These are phyloP conservation scores for Plasmodium knowlesi DNA, from an alignment of 169 alveolate genomes.

Conservation along the genomic window DNA sequence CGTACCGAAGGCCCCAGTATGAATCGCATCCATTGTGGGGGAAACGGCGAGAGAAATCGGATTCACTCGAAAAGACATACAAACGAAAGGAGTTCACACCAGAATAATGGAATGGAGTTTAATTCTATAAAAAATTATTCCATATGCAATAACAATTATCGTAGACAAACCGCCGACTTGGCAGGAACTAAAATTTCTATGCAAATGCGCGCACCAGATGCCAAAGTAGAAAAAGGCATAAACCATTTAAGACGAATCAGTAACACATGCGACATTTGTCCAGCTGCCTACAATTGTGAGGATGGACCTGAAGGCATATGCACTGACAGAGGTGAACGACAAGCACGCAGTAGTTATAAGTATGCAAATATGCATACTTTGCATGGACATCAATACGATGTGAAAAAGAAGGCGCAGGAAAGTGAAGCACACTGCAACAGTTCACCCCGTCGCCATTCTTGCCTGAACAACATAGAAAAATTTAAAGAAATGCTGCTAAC, in stretches of 20 bases:
- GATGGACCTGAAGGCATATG: slow-evolving; percentile 30
- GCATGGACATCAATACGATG: slow-evolving; percentile 12
- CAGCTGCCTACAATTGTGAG: not conserved
- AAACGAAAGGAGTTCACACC: not conserved
- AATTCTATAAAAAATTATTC: not conserved
- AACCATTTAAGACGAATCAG: slow-evolving; percentile 6
- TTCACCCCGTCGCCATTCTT: not conserved
- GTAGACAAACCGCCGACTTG: slow-evolving; percentile 4
- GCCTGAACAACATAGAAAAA: slow-evolving; percentile 34
- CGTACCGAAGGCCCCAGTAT: not conserved
- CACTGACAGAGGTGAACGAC: not conserved
- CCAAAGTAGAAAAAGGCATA: slow-evolving; percentile 2
- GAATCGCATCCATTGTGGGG: not conserved
- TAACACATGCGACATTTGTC: slow-evolving; percentile 21
- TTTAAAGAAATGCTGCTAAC: slow-evolving; percentile 54
- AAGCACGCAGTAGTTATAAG: slow-evolving; percentile 12
- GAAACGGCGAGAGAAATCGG: not conserved
- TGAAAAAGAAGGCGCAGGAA: slow-evolving; percentile 2
- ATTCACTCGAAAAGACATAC: not conserved
- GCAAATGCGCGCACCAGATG: not conserved
- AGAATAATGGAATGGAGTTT: not conserved
- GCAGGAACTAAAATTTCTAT: slow-evolving; percentile 3
- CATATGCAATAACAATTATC: not conserved
- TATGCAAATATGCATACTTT: slow-evolving; percentile 1
- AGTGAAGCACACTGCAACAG: not conserved